Evolutionary conservation across 2,329 filamentous ascomycete species (phyloP), one percentile per base, ranked within the genome.

Genomic region (Microsporum ferrugineum): DNA sequence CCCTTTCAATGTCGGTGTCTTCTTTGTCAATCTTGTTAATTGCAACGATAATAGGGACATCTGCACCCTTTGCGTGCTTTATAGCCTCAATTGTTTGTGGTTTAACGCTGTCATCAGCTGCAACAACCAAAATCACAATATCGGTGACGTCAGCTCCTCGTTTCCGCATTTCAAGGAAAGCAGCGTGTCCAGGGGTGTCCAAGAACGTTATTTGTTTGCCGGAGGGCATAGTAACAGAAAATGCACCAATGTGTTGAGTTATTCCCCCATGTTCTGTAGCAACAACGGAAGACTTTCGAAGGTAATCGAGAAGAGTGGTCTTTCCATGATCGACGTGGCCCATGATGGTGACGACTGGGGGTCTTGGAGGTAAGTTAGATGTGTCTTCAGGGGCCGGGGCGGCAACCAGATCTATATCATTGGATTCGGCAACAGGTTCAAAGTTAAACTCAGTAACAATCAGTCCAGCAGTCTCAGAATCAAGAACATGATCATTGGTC

Each of bases 251-350:
- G 70, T 99, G 94, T 73, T 99, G 94, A 0, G 94, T 99, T 71
- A 99, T 99, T 39, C 94, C 94, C 64, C 94, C 94, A 71, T 96
- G 91, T 72, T 99, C 94, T 60, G 88, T 85, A 4, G 90, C 90
- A 47, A 87, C 95, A 49, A 99, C 85, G 5, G 91, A 96, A 1
- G 91, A 94, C 68, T 96, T 95, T 41, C 94, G 88, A 51, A 99
- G 79, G 76, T 87, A 97, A 71, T 99, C 94, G 7, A 99, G 80
- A 47, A 99, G 85, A 0, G 95, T 99, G 0, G 94, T 99, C 78
- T 99, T 99, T 60, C 94, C 94, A 72, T 99, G 94, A 71, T 99
- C 95, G 68, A 99, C 94, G 66, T 99, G 94, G 1, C 94, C 94
- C 95, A 99, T 99, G 70, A 99, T 99, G 0, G 95, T 97, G 43